Percentiles rank a stretch among this genome's conserved stretches.
These are phyloP conservation scores for Glycine tomentella DNA, from an alignment of 306 rosid species.

Conservation along the genomic window DNA sequence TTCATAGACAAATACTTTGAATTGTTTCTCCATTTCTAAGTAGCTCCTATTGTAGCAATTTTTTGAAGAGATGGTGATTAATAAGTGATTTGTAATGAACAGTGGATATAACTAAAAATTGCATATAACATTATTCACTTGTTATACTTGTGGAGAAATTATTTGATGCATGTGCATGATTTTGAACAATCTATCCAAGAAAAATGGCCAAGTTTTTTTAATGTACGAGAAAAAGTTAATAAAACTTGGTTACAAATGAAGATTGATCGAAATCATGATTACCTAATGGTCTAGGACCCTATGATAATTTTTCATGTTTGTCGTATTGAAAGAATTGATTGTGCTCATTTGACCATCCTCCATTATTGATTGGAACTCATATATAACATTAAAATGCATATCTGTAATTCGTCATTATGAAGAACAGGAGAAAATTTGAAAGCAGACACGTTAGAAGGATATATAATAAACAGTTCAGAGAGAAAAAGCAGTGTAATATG, in stretches of 20 bases:
- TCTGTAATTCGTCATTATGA: not conserved
- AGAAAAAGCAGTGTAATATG: not conserved
- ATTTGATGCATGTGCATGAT: not conserved
- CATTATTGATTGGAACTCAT: too few species aligned
- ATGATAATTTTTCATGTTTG: not conserved
- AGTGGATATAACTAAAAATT: not conserved
- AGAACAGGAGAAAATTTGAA: not conserved
- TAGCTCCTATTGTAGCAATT: conserved; percentile 63
- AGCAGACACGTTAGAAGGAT: too few species aligned
- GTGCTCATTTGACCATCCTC: too few species aligned
- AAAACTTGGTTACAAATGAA: too few species aligned
- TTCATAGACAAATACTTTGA: conserved; percentile 77
- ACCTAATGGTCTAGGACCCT: too few species aligned
- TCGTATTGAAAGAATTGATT: not conserved
- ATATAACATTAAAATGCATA: not conserved
- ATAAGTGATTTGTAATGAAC: not conserved
- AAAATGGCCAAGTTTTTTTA: not conserved
- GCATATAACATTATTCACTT: not conserved
- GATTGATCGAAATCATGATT: too few species aligned
- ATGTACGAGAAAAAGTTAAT: too few species aligned
- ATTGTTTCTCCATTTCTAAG: conserved; percentile 82
- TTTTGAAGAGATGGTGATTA: too few species aligned
- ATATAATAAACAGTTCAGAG: too few species aligned
- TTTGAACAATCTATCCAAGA: too few species aligned
- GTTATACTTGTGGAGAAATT: too few species aligned